A percentile compares a stretch with the other conserved stretches of the same genome.
phyloP scores from a whole-genome alignment of 2,329 filamentous ascomycete species.

The Pestalotiopsis sp. region DNA sequence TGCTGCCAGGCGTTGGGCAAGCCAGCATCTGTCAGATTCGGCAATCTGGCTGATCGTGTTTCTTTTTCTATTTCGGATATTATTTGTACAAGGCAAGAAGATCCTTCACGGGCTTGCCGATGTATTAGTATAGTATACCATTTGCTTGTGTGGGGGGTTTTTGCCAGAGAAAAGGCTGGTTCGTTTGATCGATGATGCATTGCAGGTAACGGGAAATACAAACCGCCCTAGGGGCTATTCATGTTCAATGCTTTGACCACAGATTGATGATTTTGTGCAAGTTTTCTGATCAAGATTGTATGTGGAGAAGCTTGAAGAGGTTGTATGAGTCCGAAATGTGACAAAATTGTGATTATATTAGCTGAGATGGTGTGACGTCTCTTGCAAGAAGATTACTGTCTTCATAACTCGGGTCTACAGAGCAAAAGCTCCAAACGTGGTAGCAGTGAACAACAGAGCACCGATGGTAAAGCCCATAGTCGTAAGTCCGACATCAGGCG shows the following conservation, averaged over 20 bases:
- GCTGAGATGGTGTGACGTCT: too few relatives aligned
- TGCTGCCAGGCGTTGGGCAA: neutral
- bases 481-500: slow-evolving; percentile 26
- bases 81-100: neutral
- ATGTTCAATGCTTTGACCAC: neutral
- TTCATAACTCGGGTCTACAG: slow-evolving; percentile 17
- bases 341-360: too few relatives aligned
- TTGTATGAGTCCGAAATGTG: too few relatives aligned
- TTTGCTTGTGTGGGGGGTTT: neutral
- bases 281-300: too few relatives aligned
- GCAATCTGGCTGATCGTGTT: neutral
- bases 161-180: neutral
- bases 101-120: neutral
- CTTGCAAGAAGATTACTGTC: neutral
- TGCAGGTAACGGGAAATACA: neutral
- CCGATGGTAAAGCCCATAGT: slow-evolving; percentile 37
- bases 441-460: slow-evolving; percentile 38
- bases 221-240: neutral
- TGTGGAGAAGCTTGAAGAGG: too few relatives aligned
- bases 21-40: neutral
- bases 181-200: neutral
- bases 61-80: neutral
- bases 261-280: neutral
- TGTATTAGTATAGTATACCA: slow-evolving; percentile 10
- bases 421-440: slow-evolving; percentile 29